Evolutionary conservation across 2,329 filamentous ascomycete genomes (phyloP).

Genomic region (Ilyonectria mors-panacis): DNA sequence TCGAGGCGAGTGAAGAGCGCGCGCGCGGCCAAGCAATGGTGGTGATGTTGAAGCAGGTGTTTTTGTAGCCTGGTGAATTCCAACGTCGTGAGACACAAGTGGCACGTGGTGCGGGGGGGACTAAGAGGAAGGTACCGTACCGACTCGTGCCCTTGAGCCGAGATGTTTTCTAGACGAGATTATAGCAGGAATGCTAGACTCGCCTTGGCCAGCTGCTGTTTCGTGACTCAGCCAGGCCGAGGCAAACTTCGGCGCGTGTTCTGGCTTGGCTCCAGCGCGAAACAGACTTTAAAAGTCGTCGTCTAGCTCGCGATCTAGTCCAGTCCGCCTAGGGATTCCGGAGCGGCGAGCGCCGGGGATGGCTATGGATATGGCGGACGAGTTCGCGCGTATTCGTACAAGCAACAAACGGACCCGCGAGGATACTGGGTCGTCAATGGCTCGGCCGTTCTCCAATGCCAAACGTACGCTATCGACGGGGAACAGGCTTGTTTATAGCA

Average conservation of each 20-base stretch:
- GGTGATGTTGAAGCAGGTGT: slow-evolving; percentile 6
- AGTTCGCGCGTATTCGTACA: not conserved
- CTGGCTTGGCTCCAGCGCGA: not conserved
- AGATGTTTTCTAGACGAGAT: slow-evolving; percentile 1
- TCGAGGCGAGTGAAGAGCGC: not conserved
- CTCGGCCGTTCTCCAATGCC: not conserved
- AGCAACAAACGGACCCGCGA: not conserved
- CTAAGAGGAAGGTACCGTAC: not conserved
- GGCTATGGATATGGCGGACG: not conserved
- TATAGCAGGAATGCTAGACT: not conserved
- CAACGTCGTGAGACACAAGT: slow-evolving; percentile 1
- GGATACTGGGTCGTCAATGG: not conserved
- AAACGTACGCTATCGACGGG: not conserved
- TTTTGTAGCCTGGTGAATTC: slow-evolving; percentile 3
- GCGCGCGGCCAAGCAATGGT: slow-evolving; percentile 3
- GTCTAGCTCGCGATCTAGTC: not conserved
- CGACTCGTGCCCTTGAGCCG: not conserved
- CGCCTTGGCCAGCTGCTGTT: not conserved
- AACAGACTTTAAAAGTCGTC: no score
- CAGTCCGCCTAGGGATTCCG: not conserved
- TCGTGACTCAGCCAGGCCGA: not conserved
- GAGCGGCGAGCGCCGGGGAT: not conserved
- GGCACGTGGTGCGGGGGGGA: slow-evolving; percentile 9
- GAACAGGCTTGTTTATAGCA: slow-evolving; percentile 4
- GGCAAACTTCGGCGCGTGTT: not conserved